Evolutionary conservation across 345 rosid species (phyloP).

Genomic region (Heritiera fomes): DNA sequence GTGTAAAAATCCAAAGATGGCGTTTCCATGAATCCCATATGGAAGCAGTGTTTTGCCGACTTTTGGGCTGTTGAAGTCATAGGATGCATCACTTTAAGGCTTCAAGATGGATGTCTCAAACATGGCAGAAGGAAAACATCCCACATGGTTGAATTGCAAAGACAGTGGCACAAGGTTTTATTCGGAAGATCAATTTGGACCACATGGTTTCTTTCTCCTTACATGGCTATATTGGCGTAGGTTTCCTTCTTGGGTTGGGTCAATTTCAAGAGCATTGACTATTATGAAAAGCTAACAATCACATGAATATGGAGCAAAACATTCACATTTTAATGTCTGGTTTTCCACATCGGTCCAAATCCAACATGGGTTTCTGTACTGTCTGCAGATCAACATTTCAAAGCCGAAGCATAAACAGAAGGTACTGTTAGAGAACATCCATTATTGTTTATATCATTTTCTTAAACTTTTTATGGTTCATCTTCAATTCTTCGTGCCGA

Average conservation of each 20-base stretch:
- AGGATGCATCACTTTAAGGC: conserved; percentile 18
- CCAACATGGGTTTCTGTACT: not conserved
- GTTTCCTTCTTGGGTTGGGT: not conserved
- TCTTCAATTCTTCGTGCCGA: not conserved
- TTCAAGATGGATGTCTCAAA: conserved; percentile 20
- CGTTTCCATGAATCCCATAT: not conserved
- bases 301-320: conserved; percentile 20
- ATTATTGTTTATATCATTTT: not conserved
- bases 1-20: not conserved
- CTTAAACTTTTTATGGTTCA: not conserved
- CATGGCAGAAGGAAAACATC: conserved; percentile 9
- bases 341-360: conserved; percentile 15
- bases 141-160: conserved; percentile 22
- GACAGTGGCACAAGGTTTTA: conserved; percentile 13
- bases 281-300: conserved; percentile 2
- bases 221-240: not conserved
- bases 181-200: conserved; percentile 20
- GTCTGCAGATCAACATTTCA: not conserved
- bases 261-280: conserved; percentile 22
- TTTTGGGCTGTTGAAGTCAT: not conserved
- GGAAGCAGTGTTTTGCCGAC: not conserved
- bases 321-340: conserved; percentile 20
- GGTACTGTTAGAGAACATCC: not conserved
- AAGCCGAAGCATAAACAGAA: not conserved
- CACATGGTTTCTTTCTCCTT: conserved; percentile 14